Evolutionary conservation across 2,329 filamentous ascomycete genomes (phyloP).

Genomic region (Fusarium longipes): DNA sequence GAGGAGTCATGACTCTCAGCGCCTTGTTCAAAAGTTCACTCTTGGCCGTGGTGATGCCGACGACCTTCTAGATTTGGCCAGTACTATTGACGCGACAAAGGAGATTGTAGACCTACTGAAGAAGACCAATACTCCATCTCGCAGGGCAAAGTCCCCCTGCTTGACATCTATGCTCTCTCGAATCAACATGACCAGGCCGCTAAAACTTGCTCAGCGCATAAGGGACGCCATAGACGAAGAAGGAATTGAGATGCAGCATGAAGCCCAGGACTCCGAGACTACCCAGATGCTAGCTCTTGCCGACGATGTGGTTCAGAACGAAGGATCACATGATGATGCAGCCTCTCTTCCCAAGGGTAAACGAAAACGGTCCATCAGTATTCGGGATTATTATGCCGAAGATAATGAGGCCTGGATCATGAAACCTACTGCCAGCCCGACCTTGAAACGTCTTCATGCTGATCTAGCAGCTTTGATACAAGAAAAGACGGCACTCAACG

Average conservation of each 20-base stretch:
- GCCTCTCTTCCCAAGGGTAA: slow-evolving; percentile 66
- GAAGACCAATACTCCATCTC: slow-evolving; percentile 29
- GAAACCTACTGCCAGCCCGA: slow-evolving; percentile 74
- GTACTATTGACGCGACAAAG: slow-evolving; percentile 80
- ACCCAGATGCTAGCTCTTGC: slow-evolving; percentile 78
- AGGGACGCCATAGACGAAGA: slow-evolving; percentile 89
- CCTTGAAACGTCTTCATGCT: slow-evolving; percentile 74
- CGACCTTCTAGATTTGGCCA: slow-evolving; percentile 85
- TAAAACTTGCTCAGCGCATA: slow-evolving; percentile 77
- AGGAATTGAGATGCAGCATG: slow-evolving; percentile 82
- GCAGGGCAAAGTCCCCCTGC: slow-evolving; percentile 47
- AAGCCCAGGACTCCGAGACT: slow-evolving; percentile 77
- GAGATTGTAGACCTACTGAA: slow-evolving; percentile 67
- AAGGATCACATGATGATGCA: slow-evolving; percentile 70
- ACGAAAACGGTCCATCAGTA: slow-evolving; percentile 58
- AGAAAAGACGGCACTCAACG: slow-evolving; percentile 70
- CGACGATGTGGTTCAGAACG: slow-evolving; percentile 74
- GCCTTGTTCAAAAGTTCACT: slow-evolving; percentile 93
- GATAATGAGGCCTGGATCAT: slow-evolving; percentile 73
- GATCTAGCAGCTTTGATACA: slow-evolving; percentile 69
- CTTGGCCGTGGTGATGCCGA: slow-evolving; percentile 92
- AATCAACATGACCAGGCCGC: slow-evolving; percentile 74
- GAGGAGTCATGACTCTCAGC: slow-evolving; percentile 84
- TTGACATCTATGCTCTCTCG: slow-evolving; percentile 62
- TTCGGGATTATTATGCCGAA: slow-evolving; percentile 69